These are phyloP conservation scores for Talaromyces liani DNA, from an alignment of 495 filamentous ascomycete species.

Conservation along the genomic window DNA sequence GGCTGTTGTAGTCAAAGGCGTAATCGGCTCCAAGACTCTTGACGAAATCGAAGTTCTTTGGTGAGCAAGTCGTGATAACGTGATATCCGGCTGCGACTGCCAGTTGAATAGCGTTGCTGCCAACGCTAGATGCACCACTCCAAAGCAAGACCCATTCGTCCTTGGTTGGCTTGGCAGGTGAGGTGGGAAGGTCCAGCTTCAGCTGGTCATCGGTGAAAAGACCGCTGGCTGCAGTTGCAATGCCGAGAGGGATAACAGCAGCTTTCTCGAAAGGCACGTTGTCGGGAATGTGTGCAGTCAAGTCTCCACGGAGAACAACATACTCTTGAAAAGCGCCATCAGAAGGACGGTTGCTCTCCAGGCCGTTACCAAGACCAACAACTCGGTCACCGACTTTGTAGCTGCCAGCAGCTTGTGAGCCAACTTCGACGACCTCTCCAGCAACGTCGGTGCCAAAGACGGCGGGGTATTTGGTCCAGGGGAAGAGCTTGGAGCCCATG, in stretches of 20 bases:
- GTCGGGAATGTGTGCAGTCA: conserved; percentile 25
- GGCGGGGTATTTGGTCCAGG: conserved; percentile 12
- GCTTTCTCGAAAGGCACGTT: conserved; percentile 30
- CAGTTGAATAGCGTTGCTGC: conserved; percentile 31
- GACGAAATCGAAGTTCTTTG: conserved; percentile 33
- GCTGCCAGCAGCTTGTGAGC: conserved; percentile 17
- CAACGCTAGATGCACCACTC: conserved; percentile 41
- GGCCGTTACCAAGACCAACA: conserved; percentile 19
- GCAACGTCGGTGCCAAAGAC: conserved; percentile 35
- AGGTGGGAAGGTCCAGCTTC: not conserved
- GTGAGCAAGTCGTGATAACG: conserved; percentile 38
- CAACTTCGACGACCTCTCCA: conserved; percentile 30
- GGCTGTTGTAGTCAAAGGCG: conserved; percentile 38
- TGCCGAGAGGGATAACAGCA: conserved; percentile 29
- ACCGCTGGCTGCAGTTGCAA: conserved; percentile 22
- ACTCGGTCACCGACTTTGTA: conserved; percentile 37
- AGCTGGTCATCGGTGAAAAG: not conserved
- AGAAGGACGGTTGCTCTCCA: conserved; percentile 14
- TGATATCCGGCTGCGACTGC: conserved; percentile 33
- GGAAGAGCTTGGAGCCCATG: not conserved
- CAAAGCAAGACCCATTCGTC: conserved; percentile 28
- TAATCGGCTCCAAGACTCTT: conserved; percentile 33
- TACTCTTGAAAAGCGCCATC: conserved; percentile 38
- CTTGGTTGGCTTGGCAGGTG: not conserved
- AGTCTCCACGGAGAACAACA: conserved; percentile 16